These are phyloP conservation scores for Apiotrichum laibachii DNA, from an alignment of 1,284 basidiomycete genomes.

Conservation along the genomic window DNA sequence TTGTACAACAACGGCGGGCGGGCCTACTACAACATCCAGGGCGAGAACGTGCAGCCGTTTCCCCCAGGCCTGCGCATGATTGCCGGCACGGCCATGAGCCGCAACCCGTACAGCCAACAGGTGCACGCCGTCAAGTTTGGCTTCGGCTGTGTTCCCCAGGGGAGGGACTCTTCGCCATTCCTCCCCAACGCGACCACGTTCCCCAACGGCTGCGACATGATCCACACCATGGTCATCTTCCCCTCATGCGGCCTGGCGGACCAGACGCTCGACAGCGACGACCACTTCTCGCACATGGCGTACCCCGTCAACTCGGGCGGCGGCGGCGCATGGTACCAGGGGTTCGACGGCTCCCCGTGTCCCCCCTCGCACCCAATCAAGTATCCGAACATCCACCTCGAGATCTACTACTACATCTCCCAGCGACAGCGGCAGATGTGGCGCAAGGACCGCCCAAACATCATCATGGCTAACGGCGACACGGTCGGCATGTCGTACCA, in stretches of 20 bases:
- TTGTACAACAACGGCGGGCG: constrained; percentile 25
- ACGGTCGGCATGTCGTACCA: constrained; percentile 49
- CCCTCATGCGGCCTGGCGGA: constrained; percentile 2
- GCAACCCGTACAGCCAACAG: neutral
- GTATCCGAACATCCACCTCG: constrained; percentile 49
- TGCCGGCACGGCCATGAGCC: neutral
- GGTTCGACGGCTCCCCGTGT: constrained; percentile 36
- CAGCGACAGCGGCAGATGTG: neutral
- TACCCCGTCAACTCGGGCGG: constrained; percentile 4
- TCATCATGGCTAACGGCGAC: constrained; percentile 45
- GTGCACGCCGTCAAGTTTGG: neutral
- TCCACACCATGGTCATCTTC: neutral
- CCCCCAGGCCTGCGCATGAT: constrained; percentile 5
- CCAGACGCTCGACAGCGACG: constrained; percentile 2
- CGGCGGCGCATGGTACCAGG: constrained; percentile 19
- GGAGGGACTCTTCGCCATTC: too few species aligned
- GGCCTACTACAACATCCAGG: constrained; percentile 42
- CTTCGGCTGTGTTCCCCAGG: neutral
- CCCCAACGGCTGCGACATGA: neutral
- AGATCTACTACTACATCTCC: constrained; percentile 30
- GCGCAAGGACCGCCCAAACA: constrained; percentile 1
- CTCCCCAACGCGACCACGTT: too few species aligned
- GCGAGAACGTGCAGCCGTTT: neutral
- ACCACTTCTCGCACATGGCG: constrained; percentile 4
- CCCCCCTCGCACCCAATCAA: constrained; percentile 42